Percentiles rank a stretch among this genome's conserved stretches.
Conservation (phyloP, 23 red algal genomes). For the Gracilariopsis chorda region DNA sequence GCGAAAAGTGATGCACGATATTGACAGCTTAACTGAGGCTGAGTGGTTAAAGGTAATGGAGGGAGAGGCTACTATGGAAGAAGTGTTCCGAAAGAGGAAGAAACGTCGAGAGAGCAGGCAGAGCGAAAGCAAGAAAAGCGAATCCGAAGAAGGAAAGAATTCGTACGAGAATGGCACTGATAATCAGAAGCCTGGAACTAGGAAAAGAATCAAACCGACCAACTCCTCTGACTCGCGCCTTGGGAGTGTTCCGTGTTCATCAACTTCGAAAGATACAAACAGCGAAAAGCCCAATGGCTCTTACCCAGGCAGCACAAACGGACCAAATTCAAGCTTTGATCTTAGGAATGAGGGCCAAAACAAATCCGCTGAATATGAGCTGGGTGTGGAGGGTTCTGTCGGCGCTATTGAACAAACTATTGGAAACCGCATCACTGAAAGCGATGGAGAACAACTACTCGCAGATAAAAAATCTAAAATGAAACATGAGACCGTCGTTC, state of each 20-base stretch:
- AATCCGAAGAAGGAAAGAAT: background rate
- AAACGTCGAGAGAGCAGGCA: conserved; percentile 1
- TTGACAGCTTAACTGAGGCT: conserved; percentile 58
- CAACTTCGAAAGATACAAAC: background rate
- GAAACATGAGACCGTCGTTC: background rate
- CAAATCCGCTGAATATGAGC: too few species aligned
- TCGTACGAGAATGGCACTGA: background rate
- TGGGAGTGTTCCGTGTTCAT: background rate
- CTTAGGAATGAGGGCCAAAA: background rate
- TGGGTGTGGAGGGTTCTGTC: background rate
- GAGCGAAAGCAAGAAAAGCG: background rate
- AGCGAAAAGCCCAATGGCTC: background rate
- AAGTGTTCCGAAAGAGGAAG: conserved; percentile 41
- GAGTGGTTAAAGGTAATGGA: conserved; percentile 71
- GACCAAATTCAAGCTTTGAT: background rate
- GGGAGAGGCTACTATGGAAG: conserved; percentile 50
- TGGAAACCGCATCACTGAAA: background rate
- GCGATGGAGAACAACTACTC: too few species aligned
- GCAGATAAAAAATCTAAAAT: background rate
- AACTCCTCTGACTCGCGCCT: background rate
- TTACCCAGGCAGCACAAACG: background rate
- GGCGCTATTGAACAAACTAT: background rate
- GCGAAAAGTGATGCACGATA: conserved; percentile 29
- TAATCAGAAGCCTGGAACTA: background rate
- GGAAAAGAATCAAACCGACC: background rate